Percentiles rank a stretch among this genome's conserved stretches.
phyloP scores from a whole-genome alignment of 495 filamentous ascomycete genomes.

The Penicillium macrosclerotiorum region DNA sequence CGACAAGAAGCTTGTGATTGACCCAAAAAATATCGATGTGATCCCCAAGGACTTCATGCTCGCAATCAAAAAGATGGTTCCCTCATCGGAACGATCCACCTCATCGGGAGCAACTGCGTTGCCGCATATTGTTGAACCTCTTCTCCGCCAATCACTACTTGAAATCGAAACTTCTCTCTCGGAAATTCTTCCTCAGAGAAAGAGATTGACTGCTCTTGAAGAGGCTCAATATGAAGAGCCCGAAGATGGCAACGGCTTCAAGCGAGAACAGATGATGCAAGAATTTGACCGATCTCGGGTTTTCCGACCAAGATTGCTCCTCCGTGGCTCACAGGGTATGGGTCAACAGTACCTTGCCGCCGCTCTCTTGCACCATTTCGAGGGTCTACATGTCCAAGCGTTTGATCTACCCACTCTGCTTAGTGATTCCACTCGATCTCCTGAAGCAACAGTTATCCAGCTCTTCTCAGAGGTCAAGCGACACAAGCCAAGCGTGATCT shows the following conservation, averaged over 20 bases:
- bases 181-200: constrained; percentile 76
- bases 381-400: constrained; percentile 91
- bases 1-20: constrained; percentile 83
- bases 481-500: constrained; percentile 95
- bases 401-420: constrained; percentile 86
- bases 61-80: constrained; percentile 91
- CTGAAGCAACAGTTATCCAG: constrained; percentile 84
- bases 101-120: constrained; percentile 78
- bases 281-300: constrained; percentile 88
- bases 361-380: constrained; percentile 86
- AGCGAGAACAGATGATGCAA: constrained; percentile 78
- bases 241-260: constrained; percentile 75
- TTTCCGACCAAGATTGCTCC: constrained; percentile 82
- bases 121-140: constrained; percentile 73
- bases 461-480: constrained; percentile 88
- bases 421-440: constrained; percentile 66
- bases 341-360: constrained; percentile 87
- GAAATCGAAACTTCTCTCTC: constrained; percentile 66
- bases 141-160: constrained; percentile 69
- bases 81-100: constrained; percentile 85
- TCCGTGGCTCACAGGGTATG: constrained; percentile 80
- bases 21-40: constrained; percentile 78
- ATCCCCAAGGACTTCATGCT: constrained; percentile 94
- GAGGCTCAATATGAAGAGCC: constrained; percentile 93
- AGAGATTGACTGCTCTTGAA: constrained; percentile 82